Evolutionary conservation across 2,329 filamentous ascomycete genomes (phyloP), one percentile per base, ranked within the genome.

Genomic region (Colletotrichum lindemuthianum): DNA sequence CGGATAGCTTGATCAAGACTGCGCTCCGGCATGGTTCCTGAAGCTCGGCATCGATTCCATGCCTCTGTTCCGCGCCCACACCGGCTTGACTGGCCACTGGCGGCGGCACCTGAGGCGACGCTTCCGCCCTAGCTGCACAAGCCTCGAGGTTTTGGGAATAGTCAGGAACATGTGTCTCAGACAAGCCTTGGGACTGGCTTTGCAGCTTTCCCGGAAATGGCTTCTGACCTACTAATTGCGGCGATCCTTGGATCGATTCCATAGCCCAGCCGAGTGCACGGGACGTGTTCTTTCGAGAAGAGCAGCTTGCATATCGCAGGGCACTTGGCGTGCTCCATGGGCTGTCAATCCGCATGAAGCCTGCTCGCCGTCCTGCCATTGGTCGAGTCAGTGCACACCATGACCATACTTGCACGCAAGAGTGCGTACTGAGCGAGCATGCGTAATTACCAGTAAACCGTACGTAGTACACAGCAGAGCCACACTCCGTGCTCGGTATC

Each of bases 131-230:
- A 40, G 56, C 61, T 45, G 44, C 51, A 60, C 56, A 51, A 49
- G 51, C 58, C 61, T 64, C 33, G 24, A 53, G 40, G 59, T 60
- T 45, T 64, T 66, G 59, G 63, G 48, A 59, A 64, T 66, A 64
- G 63, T 64, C 63, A 66, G 63, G 63, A 66, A 66, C 59, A 66
- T 36, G 13, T 66, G 63, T 59, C 63, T 59, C 59, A 64, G 53
- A 66, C 59, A 59, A 53, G 63, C 63, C 41, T 59, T 53, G 63
- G 45, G 45, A 59, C 33, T 32, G 64, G 59, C 59, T 63, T 63
- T 37, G 45, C 53, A 39, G 52, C 59, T 16, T 58, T 64, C 48
- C 47, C 45, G 39, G 41, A 57, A 51, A 49, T 52, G 51, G 34
- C 50, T 48, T 24, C 32, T 48, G 59, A 57, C 47, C 52, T 58